Percentiles rank a stretch among this genome's conserved stretches.
phyloP scores from a whole-genome alignment of 2,329 filamentous ascomycete genomes.

The Cladorrhinum sp. region DNA sequence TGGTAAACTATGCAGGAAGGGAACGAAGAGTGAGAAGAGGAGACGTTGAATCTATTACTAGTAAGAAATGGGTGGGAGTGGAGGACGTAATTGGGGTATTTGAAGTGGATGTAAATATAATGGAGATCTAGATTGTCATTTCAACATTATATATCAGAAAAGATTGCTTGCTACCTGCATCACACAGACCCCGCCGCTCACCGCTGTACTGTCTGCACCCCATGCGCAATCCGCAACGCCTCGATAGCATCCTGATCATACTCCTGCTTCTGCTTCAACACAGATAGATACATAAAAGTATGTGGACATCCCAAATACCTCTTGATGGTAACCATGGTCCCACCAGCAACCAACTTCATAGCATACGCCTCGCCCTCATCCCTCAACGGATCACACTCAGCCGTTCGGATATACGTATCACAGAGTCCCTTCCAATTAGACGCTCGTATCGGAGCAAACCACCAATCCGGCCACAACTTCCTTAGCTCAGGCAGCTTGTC shows the following conservation, averaged over 20 bases:
- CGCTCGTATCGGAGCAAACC: slow-evolving; percentile 33
- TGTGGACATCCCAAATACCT: slow-evolving; percentile 38
- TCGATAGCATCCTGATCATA: slow-evolving; percentile 34
- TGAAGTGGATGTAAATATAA: neutral
- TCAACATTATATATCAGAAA: too few relatives aligned
- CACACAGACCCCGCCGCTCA: too few relatives aligned
- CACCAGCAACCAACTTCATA: slow-evolving; percentile 35
- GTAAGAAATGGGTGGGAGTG: neutral
- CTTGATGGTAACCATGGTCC: slow-evolving; percentile 37
- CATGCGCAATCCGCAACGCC: slow-evolving; percentile 34
- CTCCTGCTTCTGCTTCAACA: slow-evolving; percentile 32
- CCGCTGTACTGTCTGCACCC: neutral
- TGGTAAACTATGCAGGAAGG: neutral
- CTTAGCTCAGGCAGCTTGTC: slow-evolving; percentile 28
- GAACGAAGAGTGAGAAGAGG: neutral
- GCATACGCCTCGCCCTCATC: slow-evolving; percentile 43
- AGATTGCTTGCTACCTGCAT: too few relatives aligned
- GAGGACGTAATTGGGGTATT: neutral
- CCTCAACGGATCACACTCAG: slow-evolving; percentile 37
- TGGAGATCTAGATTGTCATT: too few relatives aligned
- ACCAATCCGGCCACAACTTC: slow-evolving; percentile 34
- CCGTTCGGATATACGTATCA: slow-evolving; percentile 36
- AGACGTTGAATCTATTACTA: neutral
- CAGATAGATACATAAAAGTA: slow-evolving; percentile 36
- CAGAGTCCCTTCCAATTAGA: slow-evolving; percentile 33